Percentiles rank a stretch among this genome's conserved stretches.
Evolutionary conservation across 306 rosid genomes (phyloP).

Genomic region (Erythrophleum fordii): DNA sequence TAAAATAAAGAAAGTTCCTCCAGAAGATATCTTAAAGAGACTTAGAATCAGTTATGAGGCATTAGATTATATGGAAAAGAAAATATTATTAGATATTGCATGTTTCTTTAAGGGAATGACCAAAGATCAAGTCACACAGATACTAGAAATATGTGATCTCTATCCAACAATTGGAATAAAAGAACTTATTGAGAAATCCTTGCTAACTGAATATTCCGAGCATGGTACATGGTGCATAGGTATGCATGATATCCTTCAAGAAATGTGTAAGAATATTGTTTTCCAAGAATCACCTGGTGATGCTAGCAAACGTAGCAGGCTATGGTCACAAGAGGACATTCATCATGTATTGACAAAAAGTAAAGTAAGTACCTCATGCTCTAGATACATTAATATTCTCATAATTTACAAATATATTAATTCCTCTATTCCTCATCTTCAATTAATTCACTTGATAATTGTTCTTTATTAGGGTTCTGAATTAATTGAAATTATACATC

Average conservation of each 20-base stretch:
- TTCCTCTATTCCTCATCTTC: no score
- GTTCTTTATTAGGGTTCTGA: no score
- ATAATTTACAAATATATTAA: no score
- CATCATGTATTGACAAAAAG: neutral
- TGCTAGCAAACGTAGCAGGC: neutral
- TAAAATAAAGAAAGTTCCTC: conserved; percentile 29
- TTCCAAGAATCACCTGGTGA: neutral
- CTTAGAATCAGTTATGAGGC: conserved; percentile 6
- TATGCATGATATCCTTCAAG: neutral
- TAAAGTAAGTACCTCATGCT: neutral
- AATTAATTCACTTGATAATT: no score
- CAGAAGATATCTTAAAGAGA: conserved; percentile 12
- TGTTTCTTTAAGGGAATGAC: neutral
- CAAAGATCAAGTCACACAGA: neutral
- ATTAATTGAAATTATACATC: neutral
- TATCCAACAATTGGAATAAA: neutral
- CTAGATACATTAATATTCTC: neutral
- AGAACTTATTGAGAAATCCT: neutral
- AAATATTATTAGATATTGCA: neutral
- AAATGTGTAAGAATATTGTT: neutral
- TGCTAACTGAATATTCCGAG: neutral
- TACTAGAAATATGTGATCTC: neutral
- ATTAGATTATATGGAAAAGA: neutral
- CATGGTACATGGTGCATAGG: neutral
- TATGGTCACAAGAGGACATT: neutral